Base-by-base conservation (phyloP, 352 stramenopile genomes). In the Pythium sp. region DNA sequence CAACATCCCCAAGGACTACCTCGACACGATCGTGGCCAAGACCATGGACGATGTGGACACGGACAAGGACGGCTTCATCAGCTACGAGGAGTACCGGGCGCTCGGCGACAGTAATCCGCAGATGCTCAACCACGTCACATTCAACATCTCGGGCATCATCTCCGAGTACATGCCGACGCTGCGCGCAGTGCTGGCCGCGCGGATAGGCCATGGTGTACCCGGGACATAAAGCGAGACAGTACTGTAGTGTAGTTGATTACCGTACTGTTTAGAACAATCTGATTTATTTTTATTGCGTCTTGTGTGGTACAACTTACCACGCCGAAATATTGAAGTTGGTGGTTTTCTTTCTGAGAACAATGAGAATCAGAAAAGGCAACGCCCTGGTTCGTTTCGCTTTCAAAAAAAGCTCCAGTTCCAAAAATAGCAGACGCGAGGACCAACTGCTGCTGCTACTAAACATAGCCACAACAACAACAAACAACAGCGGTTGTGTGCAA, bases 101-200 rank as follows among this genome's bases (percentile, higher is more conserved):
- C 75, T 94, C 59, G 86, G 73, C 5, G 74, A 79, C 46, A 72
- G 73, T 58, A 92, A 87, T 61, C 77, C 87, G 64, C 79, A 90
- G 61, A 94, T 91, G 84, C 76, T 92, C 61, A 89, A 87, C 69
- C 86, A 92, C 70, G 76, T 94, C 51, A 92, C 84, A 38, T 87
- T 94, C 77, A 94, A 92, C 71, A 80, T 94, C 34, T 90, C 84
- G 41, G 79, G 68, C 47, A 83, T 93, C 65, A 87, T 90, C 65
- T 72, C 75, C 61, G 84, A 91, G 67, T 92, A 89, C 72, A 90
- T 92, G 82, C 82, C 82, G 11, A 76, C 82, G 47, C 73, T 92
- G 55, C 80, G 80, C 59, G 75, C 81, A n/a, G 69, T 89, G 46
- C 32, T 78, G 22, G 74, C 82, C 3, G 43, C 71, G 2, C 70